Evolutionary conservation across 441 rosid species (phyloP).

Genomic region (Jatropha multifida): DNA sequence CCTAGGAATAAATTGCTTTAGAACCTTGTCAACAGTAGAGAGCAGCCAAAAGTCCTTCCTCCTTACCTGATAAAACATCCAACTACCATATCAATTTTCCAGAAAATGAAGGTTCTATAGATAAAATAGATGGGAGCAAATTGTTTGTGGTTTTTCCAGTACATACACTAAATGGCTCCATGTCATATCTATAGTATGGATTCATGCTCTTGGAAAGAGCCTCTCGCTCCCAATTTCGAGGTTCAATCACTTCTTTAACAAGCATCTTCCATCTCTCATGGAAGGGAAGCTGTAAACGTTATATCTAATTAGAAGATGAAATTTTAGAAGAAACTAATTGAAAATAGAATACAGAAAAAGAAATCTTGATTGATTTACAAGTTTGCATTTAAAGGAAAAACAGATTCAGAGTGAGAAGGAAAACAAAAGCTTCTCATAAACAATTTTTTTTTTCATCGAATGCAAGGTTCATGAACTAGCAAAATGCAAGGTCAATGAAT

Average conservation of each 20-base stretch:
- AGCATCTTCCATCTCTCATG: slow-evolving; percentile 86
- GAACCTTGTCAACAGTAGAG: slow-evolving; percentile 68
- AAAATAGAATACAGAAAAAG: background rate
- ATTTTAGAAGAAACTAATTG: background rate
- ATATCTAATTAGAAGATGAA: background rate
- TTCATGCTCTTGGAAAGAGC: slow-evolving; percentile 54
- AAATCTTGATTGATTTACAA: background rate
- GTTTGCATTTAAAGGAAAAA: background rate
- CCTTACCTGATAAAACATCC: slow-evolving; percentile 53
- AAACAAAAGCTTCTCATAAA: background rate
- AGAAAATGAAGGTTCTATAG: background rate
- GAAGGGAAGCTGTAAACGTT: slow-evolving; percentile 64
- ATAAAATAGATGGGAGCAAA: background rate
- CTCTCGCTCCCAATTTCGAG: slow-evolving; percentile 73
- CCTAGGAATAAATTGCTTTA: slow-evolving; percentile 79
- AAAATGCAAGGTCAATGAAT: background rate
- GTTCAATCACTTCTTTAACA: slow-evolving; percentile 84
- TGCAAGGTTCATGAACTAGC: background rate
- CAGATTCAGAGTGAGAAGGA: background rate
- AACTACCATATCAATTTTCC: slow-evolving; percentile 12
- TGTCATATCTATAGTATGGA: slow-evolving; percentile 75
- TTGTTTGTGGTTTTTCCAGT: background rate
- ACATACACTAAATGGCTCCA: slow-evolving; percentile 91
- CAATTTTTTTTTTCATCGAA: background rate
- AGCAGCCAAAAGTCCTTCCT: slow-evolving; percentile 92